Base-by-base conservation (phyloP, 2,329 filamentous ascomycete species). In the Fusarium mexicanum region DNA sequence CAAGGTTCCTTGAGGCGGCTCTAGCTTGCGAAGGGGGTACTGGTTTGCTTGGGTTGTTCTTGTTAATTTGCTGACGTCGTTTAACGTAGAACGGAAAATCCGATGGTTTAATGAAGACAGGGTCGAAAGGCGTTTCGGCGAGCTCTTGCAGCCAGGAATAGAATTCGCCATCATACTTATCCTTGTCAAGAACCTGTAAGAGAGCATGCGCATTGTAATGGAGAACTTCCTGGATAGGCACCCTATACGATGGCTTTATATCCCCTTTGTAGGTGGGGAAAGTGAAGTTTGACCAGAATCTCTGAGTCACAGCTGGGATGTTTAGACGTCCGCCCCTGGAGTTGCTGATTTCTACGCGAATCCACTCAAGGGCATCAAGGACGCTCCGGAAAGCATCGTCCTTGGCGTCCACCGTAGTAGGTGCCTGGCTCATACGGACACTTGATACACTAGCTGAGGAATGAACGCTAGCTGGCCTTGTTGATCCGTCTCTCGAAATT, bases 121-220 rank as follows among this genome's bases (percentile, higher is more conserved):
- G 77, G 2, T 51, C 41, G 37, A 84, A 82, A 14, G 79, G 71
- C 13, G 59, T 77, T 5, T 61, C 50, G 1, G 81, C 77, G 8
- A 77, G 67, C 8, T 78, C 69, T 44, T 81, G 69, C 1, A 88
- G 78, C 78, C 80, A 86, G 2, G 64, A 18, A 40, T 80, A 82
- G 33, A 84, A 78, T 1, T 78, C 79, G 2, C 65, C 62, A 8
- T 76, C 71, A 75, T 83, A 87, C 26, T 79, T 81, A 10, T 72
- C 72, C 9, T 77, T 74, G 43, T 82, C 80, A 4, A 87, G 77
- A 8, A 69, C 71, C 5, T 77, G 61, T 3, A 86, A 71, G 11
- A 90, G 79, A 11, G 83, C 82, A 9, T 73, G 73, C 4, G 86
- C 82, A 61, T 86, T 85, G 68, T 86, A 88, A 18, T 84, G 80